phyloP scores from a whole-genome alignment of 176 grass and related monocot species.

The Luzula sylvatica region DNA sequence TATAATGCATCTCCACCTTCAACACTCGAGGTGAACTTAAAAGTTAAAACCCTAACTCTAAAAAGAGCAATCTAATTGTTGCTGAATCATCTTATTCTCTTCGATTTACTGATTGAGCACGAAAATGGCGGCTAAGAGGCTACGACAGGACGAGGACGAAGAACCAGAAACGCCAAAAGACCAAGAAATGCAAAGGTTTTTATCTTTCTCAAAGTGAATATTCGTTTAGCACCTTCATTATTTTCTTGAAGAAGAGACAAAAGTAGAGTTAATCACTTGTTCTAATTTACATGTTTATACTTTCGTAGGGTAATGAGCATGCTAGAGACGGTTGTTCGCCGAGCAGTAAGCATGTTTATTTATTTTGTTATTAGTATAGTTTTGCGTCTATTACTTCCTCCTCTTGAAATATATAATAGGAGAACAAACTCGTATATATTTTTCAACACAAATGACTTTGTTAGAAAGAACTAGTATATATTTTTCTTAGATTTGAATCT shows the following conservation, averaged over 20 bases:
- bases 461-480: neutral
- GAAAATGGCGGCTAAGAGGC: neutral
- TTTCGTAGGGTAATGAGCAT: neutral
- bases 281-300: neutral
- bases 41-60: no score
- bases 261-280: neutral
- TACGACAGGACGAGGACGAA: neutral
- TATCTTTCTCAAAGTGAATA: neutral
- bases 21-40: no score
- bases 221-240: no score
- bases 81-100: no score
- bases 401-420: no score
- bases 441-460: neutral
- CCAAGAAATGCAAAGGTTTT: neutral
- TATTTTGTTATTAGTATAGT: no score
- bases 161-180: neutral
- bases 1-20: no score
- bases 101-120: neutral
- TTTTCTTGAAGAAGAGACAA: no score
- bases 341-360: constrained; percentile 5
- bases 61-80: no score
- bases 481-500: neutral
- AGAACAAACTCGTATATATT: no score
- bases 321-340: neutral
- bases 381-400: no score